Conservation (phyloP, 768 basidiomycete genomes). For the Kwoniella bestiolae region DNA sequence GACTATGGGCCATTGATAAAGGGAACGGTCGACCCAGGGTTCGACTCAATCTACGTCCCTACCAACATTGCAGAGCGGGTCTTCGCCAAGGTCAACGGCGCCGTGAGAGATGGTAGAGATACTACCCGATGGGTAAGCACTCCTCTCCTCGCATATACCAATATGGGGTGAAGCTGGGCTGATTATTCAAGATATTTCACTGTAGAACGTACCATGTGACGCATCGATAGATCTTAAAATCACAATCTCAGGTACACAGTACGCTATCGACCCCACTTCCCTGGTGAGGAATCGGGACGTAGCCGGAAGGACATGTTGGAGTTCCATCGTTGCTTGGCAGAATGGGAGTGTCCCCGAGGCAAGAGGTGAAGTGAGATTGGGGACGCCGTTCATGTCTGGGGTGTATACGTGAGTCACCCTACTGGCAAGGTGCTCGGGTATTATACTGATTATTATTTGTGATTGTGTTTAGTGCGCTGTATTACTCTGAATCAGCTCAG, state of each 20-base stretch:
- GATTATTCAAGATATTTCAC: neutral
- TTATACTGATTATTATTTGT: no score
- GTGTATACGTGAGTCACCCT: constrained; percentile 50
- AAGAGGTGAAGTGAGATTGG: constrained; percentile 48
- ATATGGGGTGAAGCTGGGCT: neutral
- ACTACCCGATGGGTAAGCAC: constrained; percentile 50
- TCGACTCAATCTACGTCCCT: constrained; percentile 49
- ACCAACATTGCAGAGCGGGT: constrained; percentile 38
- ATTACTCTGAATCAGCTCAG: constrained; percentile 40
- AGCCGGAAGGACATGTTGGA: constrained; percentile 43
- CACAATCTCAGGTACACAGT: constrained; percentile 36
- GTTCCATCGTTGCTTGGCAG: constrained; percentile 47
- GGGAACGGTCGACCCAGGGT: constrained; percentile 52
- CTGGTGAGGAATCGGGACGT: constrained; percentile 40
- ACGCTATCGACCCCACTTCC: constrained; percentile 40
- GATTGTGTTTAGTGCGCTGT: constrained; percentile 44
- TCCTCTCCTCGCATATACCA: neutral
- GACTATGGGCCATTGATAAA: no score
- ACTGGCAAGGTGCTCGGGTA: neutral
- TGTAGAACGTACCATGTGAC: constrained; percentile 53
- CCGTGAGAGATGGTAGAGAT: constrained; percentile 33
- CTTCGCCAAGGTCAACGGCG: constrained; percentile 33
- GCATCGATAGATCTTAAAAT: constrained; percentile 46
- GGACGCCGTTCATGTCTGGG: constrained; percentile 53
- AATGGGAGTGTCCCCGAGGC: constrained; percentile 46